Evolutionary conservation across 2,329 filamentous ascomycete species (phyloP).

Genomic region (Claviceps cyperi): DNA sequence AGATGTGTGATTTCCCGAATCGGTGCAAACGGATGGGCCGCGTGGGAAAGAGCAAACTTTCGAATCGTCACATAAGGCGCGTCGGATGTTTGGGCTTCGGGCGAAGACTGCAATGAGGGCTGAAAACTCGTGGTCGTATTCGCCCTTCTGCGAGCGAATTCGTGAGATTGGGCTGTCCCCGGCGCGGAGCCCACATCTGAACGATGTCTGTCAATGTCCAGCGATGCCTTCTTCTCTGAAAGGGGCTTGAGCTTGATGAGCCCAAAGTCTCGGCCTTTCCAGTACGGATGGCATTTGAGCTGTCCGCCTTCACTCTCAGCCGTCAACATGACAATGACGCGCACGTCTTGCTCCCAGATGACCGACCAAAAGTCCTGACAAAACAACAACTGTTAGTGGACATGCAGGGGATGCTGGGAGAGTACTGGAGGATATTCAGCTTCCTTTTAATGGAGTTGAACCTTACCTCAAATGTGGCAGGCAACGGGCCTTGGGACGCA

Average conservation of each 20-base stretch:
- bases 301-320: slow-evolving; percentile 88
- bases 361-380: slow-evolving; percentile 90
- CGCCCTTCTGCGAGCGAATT: slow-evolving; percentile 35
- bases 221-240: slow-evolving; percentile 67
- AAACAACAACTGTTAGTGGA: neutral
- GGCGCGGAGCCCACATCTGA: slow-evolving; percentile 20
- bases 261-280: slow-evolving; percentile 68
- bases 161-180: slow-evolving; percentile 15
- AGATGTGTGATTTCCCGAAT: slow-evolving; percentile 89
- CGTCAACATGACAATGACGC: slow-evolving; percentile 92
- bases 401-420: neutral
- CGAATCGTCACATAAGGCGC: slow-evolving; percentile 67
- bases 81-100: slow-evolving; percentile 28
- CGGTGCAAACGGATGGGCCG: slow-evolving; percentile 63
- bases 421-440: too few relatives aligned
- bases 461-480: slow-evolving; percentile 75
- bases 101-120: slow-evolving; percentile 16
- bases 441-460: too few relatives aligned
- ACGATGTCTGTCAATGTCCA: slow-evolving; percentile 50
- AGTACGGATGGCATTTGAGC: slow-evolving; percentile 90
- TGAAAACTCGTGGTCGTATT: slow-evolving; percentile 36
- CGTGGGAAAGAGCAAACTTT: slow-evolving; percentile 72
- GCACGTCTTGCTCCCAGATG: slow-evolving; percentile 90
- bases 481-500: slow-evolving; percentile 84
- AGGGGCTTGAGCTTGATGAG: slow-evolving; percentile 59